These are phyloP conservation scores for Plasmodium vivax DNA, from an alignment of 169 alveolate species.

Conservation along the genomic window DNA sequence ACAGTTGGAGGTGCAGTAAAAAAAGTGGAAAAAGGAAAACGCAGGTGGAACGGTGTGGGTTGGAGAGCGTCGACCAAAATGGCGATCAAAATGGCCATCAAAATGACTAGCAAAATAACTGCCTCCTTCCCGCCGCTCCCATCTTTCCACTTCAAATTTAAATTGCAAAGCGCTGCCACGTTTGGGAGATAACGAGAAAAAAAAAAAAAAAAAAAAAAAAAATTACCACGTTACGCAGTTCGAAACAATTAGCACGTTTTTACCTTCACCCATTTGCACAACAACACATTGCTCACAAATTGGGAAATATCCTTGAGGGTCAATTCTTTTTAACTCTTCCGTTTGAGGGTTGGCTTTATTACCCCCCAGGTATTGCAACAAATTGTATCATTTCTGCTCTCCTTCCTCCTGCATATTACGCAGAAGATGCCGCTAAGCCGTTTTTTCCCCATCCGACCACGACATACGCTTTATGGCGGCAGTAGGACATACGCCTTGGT, in stretches of 20 bases:
- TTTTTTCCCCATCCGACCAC: not conserved
- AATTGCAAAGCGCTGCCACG: not conserved
- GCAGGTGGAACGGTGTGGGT: not conserved
- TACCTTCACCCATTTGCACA: not conserved
- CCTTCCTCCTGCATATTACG: not conserved
- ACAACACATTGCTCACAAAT: conserved; percentile 1
- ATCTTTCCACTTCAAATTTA: not conserved
- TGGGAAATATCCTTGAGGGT: not conserved
- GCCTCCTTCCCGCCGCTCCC: not conserved
- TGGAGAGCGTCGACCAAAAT: not conserved
- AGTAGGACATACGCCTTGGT: not conserved
- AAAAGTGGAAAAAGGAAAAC: not conserved
- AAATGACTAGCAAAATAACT: not conserved
- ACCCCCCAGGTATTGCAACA: not conserved
- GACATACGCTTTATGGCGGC: not conserved
- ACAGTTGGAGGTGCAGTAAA: not conserved
- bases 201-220: not conserved
- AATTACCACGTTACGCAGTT: not conserved
- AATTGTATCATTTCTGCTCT: not conserved
- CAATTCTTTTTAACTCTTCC: not conserved
- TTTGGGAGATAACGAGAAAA: not conserved
- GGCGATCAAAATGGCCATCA: not conserved
- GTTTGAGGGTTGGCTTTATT: not conserved
- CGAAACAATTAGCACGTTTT: not conserved
- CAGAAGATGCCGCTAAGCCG: not conserved